phyloP scores from a whole-genome alignment of 805 yeast species.

The Barnettozyma californica region DNA sequence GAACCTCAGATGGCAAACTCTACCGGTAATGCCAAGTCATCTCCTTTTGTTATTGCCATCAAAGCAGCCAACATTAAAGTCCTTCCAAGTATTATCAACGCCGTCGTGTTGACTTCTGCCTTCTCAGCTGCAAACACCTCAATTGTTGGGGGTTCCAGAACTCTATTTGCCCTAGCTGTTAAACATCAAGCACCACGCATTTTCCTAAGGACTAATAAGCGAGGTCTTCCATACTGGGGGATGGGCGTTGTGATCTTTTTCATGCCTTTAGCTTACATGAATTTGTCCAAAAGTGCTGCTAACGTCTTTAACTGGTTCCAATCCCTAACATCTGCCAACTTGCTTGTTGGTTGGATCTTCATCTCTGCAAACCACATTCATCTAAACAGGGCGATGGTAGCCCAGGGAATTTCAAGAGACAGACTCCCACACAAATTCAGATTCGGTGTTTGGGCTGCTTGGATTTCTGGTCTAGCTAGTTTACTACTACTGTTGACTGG shows the following conservation, averaged over 20 bases:
- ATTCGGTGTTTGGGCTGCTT: conserved; percentile 27
- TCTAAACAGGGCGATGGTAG: conserved; percentile 31
- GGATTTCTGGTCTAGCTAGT: conserved; percentile 26
- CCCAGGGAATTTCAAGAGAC: conserved; percentile 31
- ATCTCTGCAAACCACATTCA: conserved; percentile 28
- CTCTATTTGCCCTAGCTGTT: conserved; percentile 31
- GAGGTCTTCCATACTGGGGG: conserved; percentile 32
- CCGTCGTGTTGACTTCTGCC: conserved; percentile 35
- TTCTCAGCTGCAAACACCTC: conserved; percentile 33
- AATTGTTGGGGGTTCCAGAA: conserved; percentile 28
- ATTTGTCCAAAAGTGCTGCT: conserved; percentile 19
- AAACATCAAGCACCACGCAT: conserved; percentile 33
- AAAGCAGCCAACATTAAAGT: conserved; percentile 41
- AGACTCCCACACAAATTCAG: conserved; percentile 28
- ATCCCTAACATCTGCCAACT: conserved; percentile 26
- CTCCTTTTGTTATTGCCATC: conserved; percentile 37
- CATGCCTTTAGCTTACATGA: conserved; percentile 32
- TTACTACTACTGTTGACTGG: conserved; percentile 28
- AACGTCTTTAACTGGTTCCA: conserved; percentile 33
- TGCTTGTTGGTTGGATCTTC: conserved; percentile 27
- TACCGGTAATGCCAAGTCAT: conserved; percentile 28
- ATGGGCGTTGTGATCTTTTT: conserved; percentile 23
- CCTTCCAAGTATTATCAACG: conserved; percentile 33
- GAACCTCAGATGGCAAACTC: conserved; percentile 25
- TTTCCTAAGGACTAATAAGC: conserved; percentile 27